phyloP scores from a whole-genome alignment of 2,329 filamentous ascomycete genomes.

The Penicillium sp. region DNA sequence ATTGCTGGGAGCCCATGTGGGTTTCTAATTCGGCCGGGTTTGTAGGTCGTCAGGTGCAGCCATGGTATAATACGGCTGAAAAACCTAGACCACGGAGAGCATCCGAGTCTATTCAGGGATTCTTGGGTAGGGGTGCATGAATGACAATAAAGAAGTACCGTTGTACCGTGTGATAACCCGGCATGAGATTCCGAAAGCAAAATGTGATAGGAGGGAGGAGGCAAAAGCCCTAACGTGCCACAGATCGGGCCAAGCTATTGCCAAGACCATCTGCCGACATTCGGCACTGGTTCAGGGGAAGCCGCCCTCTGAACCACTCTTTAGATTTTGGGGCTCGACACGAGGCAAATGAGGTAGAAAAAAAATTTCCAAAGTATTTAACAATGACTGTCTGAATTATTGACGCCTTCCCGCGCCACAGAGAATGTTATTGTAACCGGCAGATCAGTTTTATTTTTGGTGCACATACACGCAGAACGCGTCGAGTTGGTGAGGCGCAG shows the following conservation, averaged over 20 bases:
- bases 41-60: background rate
- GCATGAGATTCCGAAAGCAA: background rate
- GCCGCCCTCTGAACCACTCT: background rate
- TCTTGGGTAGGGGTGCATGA: background rate
- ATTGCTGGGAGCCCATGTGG: background rate
- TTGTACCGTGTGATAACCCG: background rate
- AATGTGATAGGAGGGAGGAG: background rate
- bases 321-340: background rate
- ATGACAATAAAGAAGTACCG: background rate
- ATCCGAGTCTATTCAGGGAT: background rate
- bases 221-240: conserved; percentile 1
- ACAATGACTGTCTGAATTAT: background rate
- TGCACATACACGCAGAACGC: background rate
- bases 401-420: background rate
- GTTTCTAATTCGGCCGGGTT: background rate
- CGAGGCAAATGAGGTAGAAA: background rate
- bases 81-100: background rate
- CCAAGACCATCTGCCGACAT: background rate
- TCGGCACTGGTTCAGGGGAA: background rate
- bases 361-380: background rate
- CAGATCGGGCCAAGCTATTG: background rate
- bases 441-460: background rate
- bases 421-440: background rate
- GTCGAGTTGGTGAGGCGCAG: conserved; percentile 8
- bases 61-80: background rate